Base-by-base conservation (phyloP, 1,139 yeast species). In the Suhomyces guaymorum region DNA sequence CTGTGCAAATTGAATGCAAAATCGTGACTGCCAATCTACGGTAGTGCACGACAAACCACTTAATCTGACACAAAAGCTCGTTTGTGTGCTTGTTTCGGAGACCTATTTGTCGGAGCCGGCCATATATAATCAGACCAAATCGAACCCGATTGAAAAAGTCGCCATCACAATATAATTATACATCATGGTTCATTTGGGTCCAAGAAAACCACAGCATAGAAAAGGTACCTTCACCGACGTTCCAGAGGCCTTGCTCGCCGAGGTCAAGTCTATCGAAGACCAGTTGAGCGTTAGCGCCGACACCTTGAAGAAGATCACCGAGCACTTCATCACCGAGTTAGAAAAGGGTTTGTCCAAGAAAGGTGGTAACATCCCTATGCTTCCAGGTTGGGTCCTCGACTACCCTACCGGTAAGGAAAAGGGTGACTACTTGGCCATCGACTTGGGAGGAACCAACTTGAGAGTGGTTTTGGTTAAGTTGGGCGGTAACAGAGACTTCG, bases 341-440 rank as follows among this genome's bases (percentile, higher is more conserved):
- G 78, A 81, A 42, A 85, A 84, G 62, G 95, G 95, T 35, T 73
- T 86, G 46, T 73, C 88, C 39, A 78, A 78, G 57, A 53, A 66
- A 33, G 94, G 94, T 31, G 92, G 94, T 39, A 83, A 82, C 61
- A 85, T 87, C 55, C 97, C 97, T 41, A 92, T 90, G 98, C 88
- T 84, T 55, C 95, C 95, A 28, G 87, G 95, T 44, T 90, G 97
- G 97, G 97, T 90, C 36, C 72, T 88, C 76, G 95, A 85, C 54
- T 82, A 71, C 71, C 97, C 98, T 43, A 82, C 94, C 30, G 97
- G 97, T 51, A 66, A 79, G 48, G 98, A 92, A 63, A 74, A 73
- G 28, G 98, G 98, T 47, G 82, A 86, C 48, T 92, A 77, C 63
- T 67, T 92, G 57, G 97, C 97, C 35, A 83, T 92, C 44, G 98